Evolutionary conservation across 345 rosid species (phyloP).

Genomic region (Passiflora organensis): DNA sequence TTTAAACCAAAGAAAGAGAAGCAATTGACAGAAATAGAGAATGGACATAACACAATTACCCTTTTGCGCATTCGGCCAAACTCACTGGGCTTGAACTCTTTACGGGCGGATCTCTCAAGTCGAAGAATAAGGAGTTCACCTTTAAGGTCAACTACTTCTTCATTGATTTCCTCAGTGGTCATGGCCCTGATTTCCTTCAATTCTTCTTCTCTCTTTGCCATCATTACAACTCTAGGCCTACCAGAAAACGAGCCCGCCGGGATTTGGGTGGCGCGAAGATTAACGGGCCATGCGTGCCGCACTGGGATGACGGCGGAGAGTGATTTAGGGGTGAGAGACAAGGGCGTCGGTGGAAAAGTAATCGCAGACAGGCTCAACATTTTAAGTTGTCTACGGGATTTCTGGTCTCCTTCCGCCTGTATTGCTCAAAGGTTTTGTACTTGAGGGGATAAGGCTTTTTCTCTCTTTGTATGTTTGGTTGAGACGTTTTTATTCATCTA

Average conservation of each 20-base stretch:
- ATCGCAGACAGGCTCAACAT: conserved; percentile 57
- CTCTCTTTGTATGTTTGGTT: neutral
- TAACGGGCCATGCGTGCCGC: conserved; percentile 28
- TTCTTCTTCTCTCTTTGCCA: conserved; percentile 82
- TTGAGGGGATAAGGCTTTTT: conserved; percentile 3
- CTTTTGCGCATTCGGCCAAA: conserved; percentile 81
- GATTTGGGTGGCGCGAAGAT: conserved; percentile 11
- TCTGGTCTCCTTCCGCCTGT: neutral
- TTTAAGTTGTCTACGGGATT: neutral
- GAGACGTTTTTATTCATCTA: no score
- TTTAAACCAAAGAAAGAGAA: neutral
- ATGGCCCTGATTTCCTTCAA: conserved; percentile 65
- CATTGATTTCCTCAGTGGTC: conserved; percentile 70
- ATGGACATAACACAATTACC: conserved; percentile 28
- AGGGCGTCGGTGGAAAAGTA: conserved; percentile 32
- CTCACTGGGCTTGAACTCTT: conserved; percentile 91
- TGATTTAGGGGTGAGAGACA: conserved; percentile 29
- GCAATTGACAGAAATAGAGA: neutral
- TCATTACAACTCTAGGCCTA: conserved; percentile 38
- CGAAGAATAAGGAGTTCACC: conserved; percentile 97
- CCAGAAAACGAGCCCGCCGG: conserved; percentile 15
- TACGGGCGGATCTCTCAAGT: conserved; percentile 69
- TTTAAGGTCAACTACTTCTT: conserved; percentile 78
- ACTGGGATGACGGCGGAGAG: conserved; percentile 49
- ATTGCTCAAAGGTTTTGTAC: neutral